Percentiles rank a stretch among this genome's conserved stretches.
These are phyloP conservation scores for Tetrapyrgos nigripes DNA, from an alignment of 1,284 basidiomycete species.

Conservation along the genomic window DNA sequence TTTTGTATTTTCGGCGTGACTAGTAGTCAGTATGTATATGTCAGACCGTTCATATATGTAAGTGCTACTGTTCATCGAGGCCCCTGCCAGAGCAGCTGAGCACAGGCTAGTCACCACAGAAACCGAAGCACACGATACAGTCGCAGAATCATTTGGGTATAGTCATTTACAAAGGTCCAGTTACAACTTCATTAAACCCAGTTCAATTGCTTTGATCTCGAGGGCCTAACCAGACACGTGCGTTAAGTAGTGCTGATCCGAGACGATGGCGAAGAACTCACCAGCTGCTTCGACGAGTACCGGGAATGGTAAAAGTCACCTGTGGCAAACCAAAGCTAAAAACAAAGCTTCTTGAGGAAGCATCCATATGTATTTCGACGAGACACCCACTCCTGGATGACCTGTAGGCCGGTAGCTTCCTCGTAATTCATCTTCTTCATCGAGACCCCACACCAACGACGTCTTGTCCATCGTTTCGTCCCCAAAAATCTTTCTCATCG, in stretches of 20 bases:
- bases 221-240: constrained; percentile 26
- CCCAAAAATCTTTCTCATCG: constrained; percentile 26
- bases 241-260: too few relatives aligned
- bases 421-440: constrained; percentile 31
- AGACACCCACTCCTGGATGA: constrained; percentile 35
- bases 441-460: constrained; percentile 28
- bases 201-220: constrained; percentile 38
- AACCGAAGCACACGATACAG: too few relatives aligned
- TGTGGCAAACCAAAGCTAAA: constrained; percentile 42
- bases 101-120: too few relatives aligned
- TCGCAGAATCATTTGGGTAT: too few relatives aligned
- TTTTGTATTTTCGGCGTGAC: too few relatives aligned
- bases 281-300: constrained; percentile 41
- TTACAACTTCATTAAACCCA: constrained; percentile 29
- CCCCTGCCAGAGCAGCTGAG: too few relatives aligned
- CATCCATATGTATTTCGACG: background rate
- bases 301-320: constrained; percentile 39
- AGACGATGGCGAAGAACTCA: constrained; percentile 21
- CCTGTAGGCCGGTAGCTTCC: constrained; percentile 38
- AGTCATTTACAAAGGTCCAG: background rate
- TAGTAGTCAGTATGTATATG: too few relatives aligned
- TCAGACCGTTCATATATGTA: too few relatives aligned
- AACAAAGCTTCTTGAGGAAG: too few relatives aligned
- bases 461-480: constrained; percentile 26
- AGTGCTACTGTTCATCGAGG: too few relatives aligned